A percentile compares a stretch with the other conserved stretches of the same genome.
Evolutionary conservation across 208 protist genomes (phyloP).

Genomic region (Eutreptiella sp.): DNA sequence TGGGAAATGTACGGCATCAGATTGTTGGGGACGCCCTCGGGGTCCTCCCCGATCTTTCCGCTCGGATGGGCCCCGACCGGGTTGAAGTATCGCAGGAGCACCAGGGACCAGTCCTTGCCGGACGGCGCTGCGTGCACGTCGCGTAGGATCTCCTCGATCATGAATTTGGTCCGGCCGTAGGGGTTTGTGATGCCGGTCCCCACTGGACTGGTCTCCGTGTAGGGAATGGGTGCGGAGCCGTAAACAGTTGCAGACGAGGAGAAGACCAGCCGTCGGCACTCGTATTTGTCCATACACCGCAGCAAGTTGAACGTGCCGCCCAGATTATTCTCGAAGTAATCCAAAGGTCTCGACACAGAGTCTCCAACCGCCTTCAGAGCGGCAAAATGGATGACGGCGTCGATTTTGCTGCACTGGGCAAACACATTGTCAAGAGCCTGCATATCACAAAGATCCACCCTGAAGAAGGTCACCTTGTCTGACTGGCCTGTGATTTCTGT

Average conservation of each 20-base stretch:
- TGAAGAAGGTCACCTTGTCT: too few relatives aligned
- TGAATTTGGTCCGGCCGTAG: conserved; percentile 45
- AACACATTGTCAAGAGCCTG: too few relatives aligned
- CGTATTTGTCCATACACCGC: conserved; percentile 13
- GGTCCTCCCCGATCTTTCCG: conserved; percentile 49
- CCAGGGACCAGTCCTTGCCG: not conserved
- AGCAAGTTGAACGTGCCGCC: conserved; percentile 36
- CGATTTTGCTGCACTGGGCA: too few relatives aligned
- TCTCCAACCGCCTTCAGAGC: conserved; percentile 35
- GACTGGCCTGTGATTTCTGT: too few relatives aligned
- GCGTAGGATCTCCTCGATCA: conserved; percentile 39
- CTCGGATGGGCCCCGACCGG: conserved; percentile 44
- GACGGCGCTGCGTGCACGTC: too few relatives aligned
- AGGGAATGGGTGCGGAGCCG: not conserved
- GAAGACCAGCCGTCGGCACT: not conserved
- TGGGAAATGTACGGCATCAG: too few relatives aligned
- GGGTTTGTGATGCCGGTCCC: conserved; percentile 39
- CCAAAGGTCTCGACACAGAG: too few relatives aligned
- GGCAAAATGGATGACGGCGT: too few relatives aligned
- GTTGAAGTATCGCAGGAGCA: conserved; percentile 51
- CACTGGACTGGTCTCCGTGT: conserved; percentile 18
- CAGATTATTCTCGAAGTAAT: too few relatives aligned
- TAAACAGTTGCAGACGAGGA: conserved; percentile 17
- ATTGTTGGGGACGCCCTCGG: conserved; percentile 50
- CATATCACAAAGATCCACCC: too few relatives aligned